phyloP scores from a whole-genome alignment of 352 stramenopile species.

The Phytophthora nicotianae region DNA sequence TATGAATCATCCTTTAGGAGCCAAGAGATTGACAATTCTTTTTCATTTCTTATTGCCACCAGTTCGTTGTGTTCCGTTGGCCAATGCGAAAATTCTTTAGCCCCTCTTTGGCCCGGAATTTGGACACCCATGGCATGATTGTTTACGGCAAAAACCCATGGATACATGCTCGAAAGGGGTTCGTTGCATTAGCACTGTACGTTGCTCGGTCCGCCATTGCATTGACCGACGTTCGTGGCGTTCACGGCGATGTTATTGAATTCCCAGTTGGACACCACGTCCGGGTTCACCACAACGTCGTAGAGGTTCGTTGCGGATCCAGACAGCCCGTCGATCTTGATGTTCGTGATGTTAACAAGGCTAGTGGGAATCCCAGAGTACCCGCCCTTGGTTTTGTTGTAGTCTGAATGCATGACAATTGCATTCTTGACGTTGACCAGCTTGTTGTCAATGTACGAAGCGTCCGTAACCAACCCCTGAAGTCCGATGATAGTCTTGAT shows the following conservation, averaged over 20 bases:
- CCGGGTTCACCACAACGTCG: conserved; percentile 30
- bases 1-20: no score
- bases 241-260: conserved; percentile 23
- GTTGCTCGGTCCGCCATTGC: conserved; percentile 14
- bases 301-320: conserved; percentile 29
- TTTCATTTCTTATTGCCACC: no score
- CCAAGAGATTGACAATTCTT: no score
- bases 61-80: no score
- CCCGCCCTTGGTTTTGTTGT: conserved; percentile 7
- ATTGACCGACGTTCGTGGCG: conserved; percentile 16
- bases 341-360: conserved; percentile 36
- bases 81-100: no score
- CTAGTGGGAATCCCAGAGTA: conserved; percentile 19
- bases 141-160: not conserved
- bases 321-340: conserved; percentile 10
- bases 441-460: conserved; percentile 10
- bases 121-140: not conserved
- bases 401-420: conserved; percentile 15
- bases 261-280: conserved; percentile 33
- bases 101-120: no score
- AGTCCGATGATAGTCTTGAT: conserved; percentile 27
- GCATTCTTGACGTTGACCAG: no score
- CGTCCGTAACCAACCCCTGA: conserved; percentile 9
- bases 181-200: conserved; percentile 23
- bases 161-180: not conserved